Percentiles rank a stretch among this genome's conserved stretches.
Evolutionary conservation across 2,329 filamentous ascomycete genomes (phyloP).

Genomic region (Trichophaea hybrida): DNA sequence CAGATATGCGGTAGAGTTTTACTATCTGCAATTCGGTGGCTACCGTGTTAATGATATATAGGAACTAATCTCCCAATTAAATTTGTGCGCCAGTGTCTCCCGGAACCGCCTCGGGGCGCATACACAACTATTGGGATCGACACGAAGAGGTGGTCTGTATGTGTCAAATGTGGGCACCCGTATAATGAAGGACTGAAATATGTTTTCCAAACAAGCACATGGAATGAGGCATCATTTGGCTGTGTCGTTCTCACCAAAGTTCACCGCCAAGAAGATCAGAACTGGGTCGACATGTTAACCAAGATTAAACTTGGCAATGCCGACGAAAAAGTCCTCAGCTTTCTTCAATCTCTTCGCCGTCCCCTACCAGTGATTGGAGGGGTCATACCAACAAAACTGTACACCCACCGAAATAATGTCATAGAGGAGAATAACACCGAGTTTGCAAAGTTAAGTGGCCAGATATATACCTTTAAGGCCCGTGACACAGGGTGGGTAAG

Average conservation of each 20-base stretch:
- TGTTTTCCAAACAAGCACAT: constrained; percentile 44
- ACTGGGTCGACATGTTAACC: constrained; percentile 43
- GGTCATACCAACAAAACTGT: not conserved
- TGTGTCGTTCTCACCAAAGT: constrained; percentile 42
- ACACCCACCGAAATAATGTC: not conserved
- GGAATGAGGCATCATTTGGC: constrained; percentile 41
- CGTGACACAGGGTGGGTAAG: not conserved
- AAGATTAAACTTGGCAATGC: constrained; percentile 35
- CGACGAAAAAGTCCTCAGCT: constrained; percentile 5
- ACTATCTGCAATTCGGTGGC: too few relatives aligned
- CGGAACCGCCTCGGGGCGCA: constrained; percentile 25
- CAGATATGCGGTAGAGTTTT: constrained; percentile 1
- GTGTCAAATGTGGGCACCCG: constrained; percentile 10
- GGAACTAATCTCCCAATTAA: not conserved
- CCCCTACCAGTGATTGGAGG: not conserved
- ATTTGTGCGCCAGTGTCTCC: not conserved
- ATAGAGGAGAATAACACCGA: not conserved
- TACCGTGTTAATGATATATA: not conserved
- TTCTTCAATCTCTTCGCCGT: not conserved
- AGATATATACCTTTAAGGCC: not conserved
- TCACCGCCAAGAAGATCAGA: constrained; percentile 42
- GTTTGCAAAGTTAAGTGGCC: not conserved
- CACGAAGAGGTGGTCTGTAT: constrained; percentile 29
- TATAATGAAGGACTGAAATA: constrained; percentile 38
- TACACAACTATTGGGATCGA: constrained; percentile 36